Conservation (phyloP, 495 filamentous ascomycete species). For the Geoglossum glabrum region DNA sequence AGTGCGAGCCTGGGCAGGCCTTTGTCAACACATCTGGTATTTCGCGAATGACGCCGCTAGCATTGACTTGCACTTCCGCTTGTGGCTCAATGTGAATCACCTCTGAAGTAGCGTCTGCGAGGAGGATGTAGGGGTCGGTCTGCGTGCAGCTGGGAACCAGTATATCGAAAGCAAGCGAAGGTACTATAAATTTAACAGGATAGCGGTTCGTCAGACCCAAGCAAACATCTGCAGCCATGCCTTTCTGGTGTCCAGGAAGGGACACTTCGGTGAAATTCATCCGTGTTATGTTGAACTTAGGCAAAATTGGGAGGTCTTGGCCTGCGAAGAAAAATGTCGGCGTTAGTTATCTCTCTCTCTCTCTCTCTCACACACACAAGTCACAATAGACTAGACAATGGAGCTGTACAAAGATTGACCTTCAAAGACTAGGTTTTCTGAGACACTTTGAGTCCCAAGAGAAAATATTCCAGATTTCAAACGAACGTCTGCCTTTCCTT, state of each 20-base stretch:
- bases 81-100: constrained; percentile 43
- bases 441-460: constrained; percentile 51
- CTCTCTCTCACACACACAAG: no score
- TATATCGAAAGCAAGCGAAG: constrained; percentile 63
- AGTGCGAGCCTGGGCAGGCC: constrained; percentile 49
- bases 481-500: constrained; percentile 45
- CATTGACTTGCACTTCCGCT: constrained; percentile 41
- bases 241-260: constrained; percentile 26
- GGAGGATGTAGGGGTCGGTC: constrained; percentile 39
- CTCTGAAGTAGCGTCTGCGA: constrained; percentile 56
- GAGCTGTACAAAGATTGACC: constrained; percentile 42
- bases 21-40: constrained; percentile 50
- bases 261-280: constrained; percentile 56
- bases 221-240: constrained; percentile 60
- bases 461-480: constrained; percentile 59
- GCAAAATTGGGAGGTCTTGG: constrained; percentile 50
- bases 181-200: constrained; percentile 51
- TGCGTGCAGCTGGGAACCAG: constrained; percentile 57
- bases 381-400: neutral
- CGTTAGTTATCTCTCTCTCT: neutral
- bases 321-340: constrained; percentile 15
- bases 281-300: constrained; percentile 53
- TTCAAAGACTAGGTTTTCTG: constrained; percentile 54
- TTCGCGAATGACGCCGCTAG: constrained; percentile 43
- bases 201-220: constrained; percentile 48